phyloP scores from a whole-genome alignment of 345 rosid genomes.

The Iberis pinnata region DNA sequence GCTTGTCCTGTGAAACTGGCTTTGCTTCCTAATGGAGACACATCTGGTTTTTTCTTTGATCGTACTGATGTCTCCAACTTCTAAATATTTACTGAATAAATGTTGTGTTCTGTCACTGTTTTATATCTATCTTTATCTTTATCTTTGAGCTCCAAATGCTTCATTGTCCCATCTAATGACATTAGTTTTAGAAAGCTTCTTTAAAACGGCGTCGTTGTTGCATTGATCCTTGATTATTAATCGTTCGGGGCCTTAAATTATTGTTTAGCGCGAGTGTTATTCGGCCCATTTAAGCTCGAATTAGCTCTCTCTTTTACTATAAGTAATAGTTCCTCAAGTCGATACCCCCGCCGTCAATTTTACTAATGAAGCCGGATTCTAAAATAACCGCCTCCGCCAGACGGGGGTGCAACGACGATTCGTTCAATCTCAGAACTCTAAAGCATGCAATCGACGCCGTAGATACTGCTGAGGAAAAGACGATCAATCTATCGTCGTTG shows the following conservation, averaged over 20 bases:
- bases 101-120: background rate
- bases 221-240: too few relatives aligned
- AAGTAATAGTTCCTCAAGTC: background rate
- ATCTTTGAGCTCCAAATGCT: too few relatives aligned
- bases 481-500: conserved; percentile 1
- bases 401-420: background rate
- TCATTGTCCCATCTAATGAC: too few relatives aligned
- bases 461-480: background rate
- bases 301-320: background rate
- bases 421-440: conserved; percentile 9
- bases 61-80: conserved; percentile 31
- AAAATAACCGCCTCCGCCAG: background rate
- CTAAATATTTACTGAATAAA: conserved; percentile 14
- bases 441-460: conserved; percentile 15
- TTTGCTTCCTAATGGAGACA: conserved; percentile 35
- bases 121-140: too few relatives aligned
- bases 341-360: background rate
- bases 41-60: conserved; percentile 41
- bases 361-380: background rate
- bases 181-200: too few relatives aligned
- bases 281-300: background rate
- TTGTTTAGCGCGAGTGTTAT: too few relatives aligned
- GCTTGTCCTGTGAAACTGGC: conserved; percentile 34
- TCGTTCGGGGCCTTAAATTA: too few relatives aligned
- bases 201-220: too few relatives aligned